phyloP scores from a whole-genome alignment of 345 rosid species.

The Adansonia digitata region DNA sequence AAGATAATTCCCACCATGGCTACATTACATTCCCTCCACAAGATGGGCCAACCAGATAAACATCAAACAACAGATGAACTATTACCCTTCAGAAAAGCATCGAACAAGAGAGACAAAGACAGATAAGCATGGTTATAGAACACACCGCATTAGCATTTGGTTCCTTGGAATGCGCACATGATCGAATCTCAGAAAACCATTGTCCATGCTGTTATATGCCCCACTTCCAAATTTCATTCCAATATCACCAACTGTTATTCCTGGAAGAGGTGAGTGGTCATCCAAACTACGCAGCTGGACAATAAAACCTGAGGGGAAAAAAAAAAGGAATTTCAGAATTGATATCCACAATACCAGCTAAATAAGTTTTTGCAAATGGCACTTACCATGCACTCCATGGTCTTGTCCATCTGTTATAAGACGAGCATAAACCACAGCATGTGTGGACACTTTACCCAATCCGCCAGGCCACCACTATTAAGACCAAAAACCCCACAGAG shows the following conservation, averaged over 20 bases:
- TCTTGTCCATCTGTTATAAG: constrained; percentile 70
- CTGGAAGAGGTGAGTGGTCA: constrained; percentile 95
- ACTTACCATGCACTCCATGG: constrained; percentile 85
- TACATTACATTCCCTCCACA: background rate
- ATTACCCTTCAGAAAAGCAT: background rate
- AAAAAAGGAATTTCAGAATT: constrained; percentile 21
- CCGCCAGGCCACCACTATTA: constrained; percentile 99
- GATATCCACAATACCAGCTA: constrained; percentile 5
- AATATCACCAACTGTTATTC: constrained; percentile 87
- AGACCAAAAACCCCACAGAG: constrained; percentile 3
- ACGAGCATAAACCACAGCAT: constrained; percentile 92
- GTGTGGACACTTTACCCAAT: constrained; percentile 82
- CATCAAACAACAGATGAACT: background rate
- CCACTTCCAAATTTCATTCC: constrained; percentile 94
- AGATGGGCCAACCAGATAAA: background rate
- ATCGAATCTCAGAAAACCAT: constrained; percentile 87
- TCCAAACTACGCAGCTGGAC: constrained; percentile 94
- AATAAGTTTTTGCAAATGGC: background rate
- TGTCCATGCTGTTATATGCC: constrained; percentile 94
- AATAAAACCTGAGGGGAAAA: constrained; percentile 76
- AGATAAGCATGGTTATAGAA: constrained; percentile 10
- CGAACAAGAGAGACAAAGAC: background rate
- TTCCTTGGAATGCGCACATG: constrained; percentile 87
- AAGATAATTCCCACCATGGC: background rate
- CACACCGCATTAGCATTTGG: constrained; percentile 93